These are phyloP conservation scores for Suhomyces chickasaworum DNA, from an alignment of 1,139 yeast genomes.

Conservation along the genomic window DNA sequence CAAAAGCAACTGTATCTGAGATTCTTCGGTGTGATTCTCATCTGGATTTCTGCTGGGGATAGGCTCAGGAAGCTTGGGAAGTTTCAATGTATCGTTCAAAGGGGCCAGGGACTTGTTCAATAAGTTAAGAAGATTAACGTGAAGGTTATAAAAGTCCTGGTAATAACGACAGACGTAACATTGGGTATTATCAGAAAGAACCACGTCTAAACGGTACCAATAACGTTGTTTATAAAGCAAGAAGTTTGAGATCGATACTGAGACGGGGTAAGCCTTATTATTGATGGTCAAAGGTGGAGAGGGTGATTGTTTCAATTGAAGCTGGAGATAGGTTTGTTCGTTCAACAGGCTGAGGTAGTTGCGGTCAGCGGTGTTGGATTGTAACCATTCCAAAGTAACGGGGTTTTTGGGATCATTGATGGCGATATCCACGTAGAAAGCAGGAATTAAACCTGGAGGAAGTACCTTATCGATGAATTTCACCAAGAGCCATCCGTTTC, in stretches of 20 bases:
- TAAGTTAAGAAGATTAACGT: conserved; percentile 29
- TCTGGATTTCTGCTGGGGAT: conserved; percentile 29
- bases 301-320: conserved; percentile 23
- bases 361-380: conserved; percentile 14
- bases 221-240: conserved; percentile 37
- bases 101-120: conserved; percentile 20
- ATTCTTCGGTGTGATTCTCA: conserved; percentile 11
- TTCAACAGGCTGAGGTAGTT: conserved; percentile 12
- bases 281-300: conserved; percentile 33
- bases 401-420: conserved; percentile 43
- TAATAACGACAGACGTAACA: conserved; percentile 40
- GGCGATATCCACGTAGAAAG: conserved; percentile 49
- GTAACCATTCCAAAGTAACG: conserved; percentile 41
- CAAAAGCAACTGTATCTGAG: conserved; percentile 22
- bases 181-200: conserved; percentile 33
- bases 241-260: conserved; percentile 38
- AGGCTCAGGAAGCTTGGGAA: conserved; percentile 50
- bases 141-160: conserved; percentile 48
- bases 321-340: conserved; percentile 23
- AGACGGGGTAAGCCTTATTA: conserved; percentile 34
- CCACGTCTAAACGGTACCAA: conserved; percentile 48
- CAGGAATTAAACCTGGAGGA: conserved; percentile 45
- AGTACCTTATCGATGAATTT: conserved; percentile 42
- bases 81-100: conserved; percentile 20
- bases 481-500: conserved; percentile 48